Conservation (phyloP, 2,329 filamentous ascomycete genomes). For the Coleophoma cylindrospora region DNA sequence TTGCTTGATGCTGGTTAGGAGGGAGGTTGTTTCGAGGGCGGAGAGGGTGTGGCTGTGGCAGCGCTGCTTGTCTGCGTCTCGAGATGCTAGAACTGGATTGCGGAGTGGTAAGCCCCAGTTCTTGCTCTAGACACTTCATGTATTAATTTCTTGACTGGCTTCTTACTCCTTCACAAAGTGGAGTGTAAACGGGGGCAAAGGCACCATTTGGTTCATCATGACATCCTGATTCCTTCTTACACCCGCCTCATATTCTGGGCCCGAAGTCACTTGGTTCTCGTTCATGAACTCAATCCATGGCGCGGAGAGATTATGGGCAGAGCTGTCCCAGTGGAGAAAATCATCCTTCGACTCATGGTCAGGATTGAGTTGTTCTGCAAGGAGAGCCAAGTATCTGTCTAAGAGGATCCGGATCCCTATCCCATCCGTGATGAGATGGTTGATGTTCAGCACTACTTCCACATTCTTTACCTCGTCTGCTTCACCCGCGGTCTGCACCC, state of each 20-base stretch:
- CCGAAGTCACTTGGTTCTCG: slow-evolving; percentile 7
- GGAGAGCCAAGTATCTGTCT: slow-evolving; percentile 10
- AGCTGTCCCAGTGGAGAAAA: slow-evolving; percentile 3
- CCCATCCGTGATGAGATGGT: slow-evolving; percentile 18
- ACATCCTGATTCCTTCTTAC: slow-evolving; percentile 7
- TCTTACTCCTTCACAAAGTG: too few species aligned
- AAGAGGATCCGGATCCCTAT: slow-evolving; percentile 17
- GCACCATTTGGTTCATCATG: slow-evolving; percentile 10
- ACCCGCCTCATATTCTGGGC: slow-evolving; percentile 4
- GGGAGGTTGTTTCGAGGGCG: neutral
- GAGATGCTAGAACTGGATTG: neutral
- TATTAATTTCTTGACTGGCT: neutral
- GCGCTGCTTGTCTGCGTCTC: slow-evolving; percentile 6
- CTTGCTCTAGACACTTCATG: slow-evolving; percentile 3
- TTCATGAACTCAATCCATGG: slow-evolving; percentile 16
- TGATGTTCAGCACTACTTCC: slow-evolving; percentile 13
- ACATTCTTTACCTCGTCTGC: slow-evolving; percentile 1
- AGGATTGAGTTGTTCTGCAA: slow-evolving; percentile 1
- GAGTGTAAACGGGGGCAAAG: neutral
- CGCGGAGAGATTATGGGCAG: slow-evolving; percentile 8
- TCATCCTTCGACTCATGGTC: neutral
- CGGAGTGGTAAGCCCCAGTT: slow-evolving; percentile 10
- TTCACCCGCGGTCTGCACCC: neutral
- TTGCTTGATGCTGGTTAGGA: slow-evolving; percentile 7
- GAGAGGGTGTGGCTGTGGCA: slow-evolving; percentile 8